Evolutionary conservation across 805 yeast genomes (phyloP), one percentile per base, ranked within the genome.

Genomic region (Komagataella phaffii): DNA sequence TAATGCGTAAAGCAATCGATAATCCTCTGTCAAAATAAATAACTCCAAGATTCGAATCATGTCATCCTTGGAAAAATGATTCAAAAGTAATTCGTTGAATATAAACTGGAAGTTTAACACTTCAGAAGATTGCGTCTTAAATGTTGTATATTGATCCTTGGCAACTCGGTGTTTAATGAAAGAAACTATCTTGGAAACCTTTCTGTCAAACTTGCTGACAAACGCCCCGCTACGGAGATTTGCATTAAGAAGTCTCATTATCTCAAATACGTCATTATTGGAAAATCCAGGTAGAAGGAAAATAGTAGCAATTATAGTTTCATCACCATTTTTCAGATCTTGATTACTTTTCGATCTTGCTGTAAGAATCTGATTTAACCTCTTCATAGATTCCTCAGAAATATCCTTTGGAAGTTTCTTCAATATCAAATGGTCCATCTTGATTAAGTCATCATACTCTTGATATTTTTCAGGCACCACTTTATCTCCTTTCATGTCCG

Each of bases 1-100:
- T 17, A 74, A 59, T 0, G 79, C 64, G 24, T 68, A 61, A 18
- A 72, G 55, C 2, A 71, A 57, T 55, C 71, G 74, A 58, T 75
- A 72, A 52, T 64, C 63, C 17, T 36, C 23, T 7, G 47, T 24
- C 44, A 49, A 45, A 7, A 66, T 50, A 8, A 67, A 49, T 24
- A 67, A 48, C 44, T 59, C 59, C 44, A 63, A 50, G 2, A 60
- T 48, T 50, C 60, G 59, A 47, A 55, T 52, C 12, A 24, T 19
- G 47, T 17, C 23, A 17, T 17, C 23, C 10, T 17, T 44, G 46
- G 23, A 44, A 17, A 44, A 12, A 17, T 17, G 46, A 10, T 18
- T 19, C 19, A 44, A 17, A 10, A 17, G 23, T 44, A 17, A 19
- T 17, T 44, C 19, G 19, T 17, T 44, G 46, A 44, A 19, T 18